Base-by-base conservation (phyloP, 1,284 basidiomycete species). In the Puccinia horiana region DNA sequence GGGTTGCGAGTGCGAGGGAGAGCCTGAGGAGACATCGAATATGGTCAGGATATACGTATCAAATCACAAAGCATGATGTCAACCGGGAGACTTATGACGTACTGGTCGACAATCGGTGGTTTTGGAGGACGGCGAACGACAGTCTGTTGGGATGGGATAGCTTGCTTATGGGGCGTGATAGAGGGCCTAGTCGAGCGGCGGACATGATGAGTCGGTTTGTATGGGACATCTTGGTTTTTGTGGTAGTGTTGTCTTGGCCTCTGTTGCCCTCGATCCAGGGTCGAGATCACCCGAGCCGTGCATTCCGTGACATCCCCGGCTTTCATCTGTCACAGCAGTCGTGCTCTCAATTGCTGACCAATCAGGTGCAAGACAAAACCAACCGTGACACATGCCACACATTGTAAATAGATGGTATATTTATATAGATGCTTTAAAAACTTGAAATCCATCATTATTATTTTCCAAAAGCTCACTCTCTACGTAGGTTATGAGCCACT, bases 91-190 rank as follows among this genome's bases (percentile, higher is more conserved):
- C n/a, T 12, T 26, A 56, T 65, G 61, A 65, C 61, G 61, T 40
- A 65, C 61, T 65, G 61, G 61, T 40, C 61, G 61, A 65, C n/a
- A 65, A 40, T 65, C 61, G 61, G 37, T 40, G 61, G 35, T 65
- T 6, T 37, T 65, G 61, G 23, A 35, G 61, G 35, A n/a, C 35
- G 35, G n/a, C 37, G 32, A 37, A 12, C 18, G 61, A 40, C 6
- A 65, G 35, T 65, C 61, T 35, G 23, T 65, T 65, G 61, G n/a
- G 12, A 40, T 23, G 35, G n/a, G 58, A 14, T 12, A 61, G 29
- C 58, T 61, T 61, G 35, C 20, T 40, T 35, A 65, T 65, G 14
- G 61, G 61, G 40, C 61, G 61, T 18, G 20, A 26, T 14, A 65
- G 61, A 18, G 61, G 14, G 16, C 2, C 14, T 26, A 65, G 35